These are phyloP conservation scores for baker's yeast (Saccharomyces cerevisiae) DNA, from an alignment of 805 yeast species.

Conservation along the genomic window DNA sequence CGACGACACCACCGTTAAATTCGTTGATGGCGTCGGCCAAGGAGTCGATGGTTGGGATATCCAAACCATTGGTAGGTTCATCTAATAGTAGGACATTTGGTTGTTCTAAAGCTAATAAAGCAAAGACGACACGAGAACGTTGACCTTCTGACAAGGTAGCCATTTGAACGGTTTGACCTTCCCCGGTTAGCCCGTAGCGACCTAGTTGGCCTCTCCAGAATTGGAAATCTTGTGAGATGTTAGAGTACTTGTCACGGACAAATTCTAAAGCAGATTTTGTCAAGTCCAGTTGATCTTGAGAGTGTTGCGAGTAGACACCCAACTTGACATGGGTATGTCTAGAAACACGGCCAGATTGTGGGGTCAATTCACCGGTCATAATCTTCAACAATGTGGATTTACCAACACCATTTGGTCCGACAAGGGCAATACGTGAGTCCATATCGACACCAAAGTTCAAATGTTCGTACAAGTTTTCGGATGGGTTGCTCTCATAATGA, in stretches of 20 bases:
- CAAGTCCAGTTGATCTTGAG: conserved; percentile 94
- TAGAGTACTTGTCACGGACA: conserved; percentile 87
- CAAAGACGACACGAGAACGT: conserved; percentile 97
- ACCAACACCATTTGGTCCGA: conserved; percentile 99
- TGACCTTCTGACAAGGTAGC: conserved; percentile 98
- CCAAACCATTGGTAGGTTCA: conserved; percentile 99
- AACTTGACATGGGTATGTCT: conserved; percentile 95
- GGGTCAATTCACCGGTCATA: conserved; percentile 89
- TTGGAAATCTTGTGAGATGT: conserved; percentile 94
- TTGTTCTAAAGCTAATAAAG: conserved; percentile 85
- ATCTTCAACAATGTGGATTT: conserved; percentile 90
- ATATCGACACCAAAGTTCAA: conserved; percentile 97
- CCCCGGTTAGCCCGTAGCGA: conserved; percentile 97
- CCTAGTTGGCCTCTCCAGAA: conserved; percentile 98
- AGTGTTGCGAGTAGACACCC: conserved; percentile 98
- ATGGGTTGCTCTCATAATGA: conserved; percentile 75
- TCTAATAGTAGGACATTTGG: conserved; percentile 93
- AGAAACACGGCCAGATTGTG: conserved; percentile 92
- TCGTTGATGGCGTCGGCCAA: conserved; percentile 91
- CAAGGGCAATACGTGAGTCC: conserved; percentile 97
- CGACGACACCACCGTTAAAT: conserved; percentile 96
- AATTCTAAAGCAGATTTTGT: conserved; percentile 93
- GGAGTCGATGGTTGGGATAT: conserved; percentile 96
- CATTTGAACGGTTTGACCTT: conserved; percentile 97
- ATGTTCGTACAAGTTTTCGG: conserved; percentile 81